A percentile compares a stretch with the other conserved stretches of the same genome.
Evolutionary conservation across 768 basidiomycete genomes (phyloP).

Genomic region (Xerocomellus chrysenteron): DNA sequence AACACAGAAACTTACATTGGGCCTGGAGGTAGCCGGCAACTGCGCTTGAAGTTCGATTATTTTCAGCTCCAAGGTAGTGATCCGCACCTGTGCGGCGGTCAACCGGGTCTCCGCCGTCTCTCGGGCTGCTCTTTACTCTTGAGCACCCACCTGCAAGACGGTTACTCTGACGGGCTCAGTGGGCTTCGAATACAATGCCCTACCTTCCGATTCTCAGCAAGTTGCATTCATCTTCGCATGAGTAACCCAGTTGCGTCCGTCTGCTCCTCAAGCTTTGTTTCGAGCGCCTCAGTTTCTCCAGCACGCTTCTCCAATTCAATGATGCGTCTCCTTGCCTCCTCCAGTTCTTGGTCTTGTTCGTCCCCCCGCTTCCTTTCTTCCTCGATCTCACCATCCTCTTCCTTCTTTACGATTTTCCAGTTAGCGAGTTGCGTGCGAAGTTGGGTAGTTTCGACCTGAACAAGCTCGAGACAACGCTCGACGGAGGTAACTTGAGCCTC

Average conservation of each 20-base stretch:
- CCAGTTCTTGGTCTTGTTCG: constrained; percentile 52
- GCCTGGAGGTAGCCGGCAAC: constrained; percentile 38
- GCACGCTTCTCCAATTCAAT: constrained; percentile 28
- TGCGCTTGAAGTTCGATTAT: constrained; percentile 46
- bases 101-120: constrained; percentile 36
- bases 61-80: constrained; percentile 35
- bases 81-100: constrained; percentile 30
- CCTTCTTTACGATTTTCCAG: constrained; percentile 67
- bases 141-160: constrained; percentile 37
- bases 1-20: constrained; percentile 16
- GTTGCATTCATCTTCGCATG: constrained; percentile 35
- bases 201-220: constrained; percentile 39
- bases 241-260: constrained; percentile 41
- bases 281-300: constrained; percentile 29
- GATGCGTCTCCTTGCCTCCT: constrained; percentile 41
- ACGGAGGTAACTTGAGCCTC: constrained; percentile 53
- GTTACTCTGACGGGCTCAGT: neutral
- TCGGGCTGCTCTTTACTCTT: constrained; percentile 36
- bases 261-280: constrained; percentile 43
- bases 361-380: constrained; percentile 40
- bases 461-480: constrained; percentile 55
- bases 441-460: constrained; percentile 52
- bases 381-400: constrained; percentile 59
- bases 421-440: constrained; percentile 63
- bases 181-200: neutral